Evolutionary conservation across 805 yeast genomes (phyloP), one percentile per base, ranked within the genome.

Genomic region (Lachancea sp.): DNA sequence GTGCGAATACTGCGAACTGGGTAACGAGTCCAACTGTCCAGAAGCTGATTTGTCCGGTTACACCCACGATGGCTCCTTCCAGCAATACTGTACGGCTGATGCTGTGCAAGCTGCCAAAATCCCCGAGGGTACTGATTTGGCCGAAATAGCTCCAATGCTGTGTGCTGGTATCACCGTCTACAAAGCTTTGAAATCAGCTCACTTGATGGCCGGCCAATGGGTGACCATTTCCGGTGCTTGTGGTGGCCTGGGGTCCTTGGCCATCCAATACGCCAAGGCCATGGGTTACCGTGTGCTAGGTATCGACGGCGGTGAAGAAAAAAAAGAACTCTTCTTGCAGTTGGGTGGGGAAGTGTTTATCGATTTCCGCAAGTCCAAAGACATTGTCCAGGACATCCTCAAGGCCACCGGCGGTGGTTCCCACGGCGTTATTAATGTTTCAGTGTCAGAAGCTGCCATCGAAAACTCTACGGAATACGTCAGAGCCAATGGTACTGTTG

Each of bases 151-250:
- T 8, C 95, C 95, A 53, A 78, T 85, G 58, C 74, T 86, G 57
- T 85, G 95, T 70, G 95, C 95, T 23, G 95, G 95, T 65, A 78
- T 85, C 64, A 85, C 95, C 32, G 94, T 83, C 43, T 85, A 85
- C 80, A 85, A 84, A 72, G 95, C 94, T 33, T 70, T 85, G 60
- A 84, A 84, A 73, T 81, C 85, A 33, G 84, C 94, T 41, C 75
- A 75, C 45, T 68, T 80, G 56, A 61, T 51, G 45, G 76, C 87
- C 44, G 88, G 88, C 51, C 73, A 82, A 54, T 80, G 85, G 85
- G 80, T 81, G 45, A 81, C 83, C 51, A 66, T 81, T 50, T 75
- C 83, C 43, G 89, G 89, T 63, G 87, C 87, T 41, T 86, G 80
- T 55, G 86, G 88, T 61, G 88, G 88, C 48, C 75, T 81, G 55